These are phyloP conservation scores for Apiotrichum laibachii DNA, from an alignment of 1,284 basidiomycete species.

Conservation along the genomic window DNA sequence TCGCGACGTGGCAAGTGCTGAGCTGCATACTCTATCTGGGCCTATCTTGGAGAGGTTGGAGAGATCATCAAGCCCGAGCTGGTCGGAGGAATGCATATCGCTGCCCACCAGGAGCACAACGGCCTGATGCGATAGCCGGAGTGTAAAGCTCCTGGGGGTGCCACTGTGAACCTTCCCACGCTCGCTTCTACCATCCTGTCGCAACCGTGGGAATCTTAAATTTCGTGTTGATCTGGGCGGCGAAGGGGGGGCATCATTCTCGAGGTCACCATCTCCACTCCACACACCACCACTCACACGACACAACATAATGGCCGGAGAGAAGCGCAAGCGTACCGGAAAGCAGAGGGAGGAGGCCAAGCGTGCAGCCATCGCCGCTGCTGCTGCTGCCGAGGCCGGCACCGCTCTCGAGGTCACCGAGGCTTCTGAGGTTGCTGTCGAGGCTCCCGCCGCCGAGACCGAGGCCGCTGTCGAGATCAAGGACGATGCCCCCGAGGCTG, in stretches of 20 bases:
- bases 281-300: constrained; percentile 8
- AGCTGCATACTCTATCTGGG: too few relatives aligned
- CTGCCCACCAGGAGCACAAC: too few relatives aligned
- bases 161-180: background rate
- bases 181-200: background rate
- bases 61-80: too few relatives aligned
- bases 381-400: constrained; percentile 11
- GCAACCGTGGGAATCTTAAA: constrained; percentile 20
- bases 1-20: too few relatives aligned
- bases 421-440: background rate
- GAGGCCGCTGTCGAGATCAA: background rate
- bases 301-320: constrained; percentile 13
- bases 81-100: too few relatives aligned
- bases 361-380: constrained; percentile 31
- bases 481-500: background rate
- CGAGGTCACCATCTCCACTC: background rate
- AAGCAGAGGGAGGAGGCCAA: constrained; percentile 47
- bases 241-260: background rate
- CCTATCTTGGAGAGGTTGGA: too few relatives aligned
- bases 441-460: background rate
- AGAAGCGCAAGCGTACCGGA: constrained; percentile 49
- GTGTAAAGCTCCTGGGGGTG: background rate
- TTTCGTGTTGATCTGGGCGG: constrained; percentile 6
- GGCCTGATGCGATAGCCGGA: background rate
- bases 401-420: constrained; percentile 6